A percentile compares a stretch with the other conserved stretches of the same genome.
Evolutionary conservation across 2,329 filamentous ascomycete species (phyloP).

Genomic region (Colletotrichum tamarilloi): DNA sequence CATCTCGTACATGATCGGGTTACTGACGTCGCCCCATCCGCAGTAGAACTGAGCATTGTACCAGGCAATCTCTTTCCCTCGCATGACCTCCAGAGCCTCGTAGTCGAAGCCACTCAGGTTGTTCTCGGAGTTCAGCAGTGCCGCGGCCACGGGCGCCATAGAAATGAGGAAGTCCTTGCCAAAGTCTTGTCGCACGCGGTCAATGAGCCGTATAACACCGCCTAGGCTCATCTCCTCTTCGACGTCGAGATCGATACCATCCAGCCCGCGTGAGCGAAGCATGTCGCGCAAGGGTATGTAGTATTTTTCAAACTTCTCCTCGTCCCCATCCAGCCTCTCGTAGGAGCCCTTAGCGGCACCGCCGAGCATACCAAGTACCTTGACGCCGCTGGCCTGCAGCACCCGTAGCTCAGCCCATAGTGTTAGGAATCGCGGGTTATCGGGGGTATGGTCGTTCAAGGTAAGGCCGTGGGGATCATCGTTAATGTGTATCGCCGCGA

Average conservation of each 20-base stretch:
- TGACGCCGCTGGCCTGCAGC: slow-evolving; percentile 79
- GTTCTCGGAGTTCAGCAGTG: slow-evolving; percentile 62
- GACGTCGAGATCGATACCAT: slow-evolving; percentile 82
- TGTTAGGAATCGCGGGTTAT: slow-evolving; percentile 73
- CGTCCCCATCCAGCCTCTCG: slow-evolving; percentile 63
- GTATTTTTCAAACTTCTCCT: slow-evolving; percentile 75
- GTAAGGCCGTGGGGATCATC: slow-evolving; percentile 72
- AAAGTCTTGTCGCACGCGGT: slow-evolving; percentile 76
- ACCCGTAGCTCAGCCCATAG: slow-evolving; percentile 83
- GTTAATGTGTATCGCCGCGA: slow-evolving; percentile 89
- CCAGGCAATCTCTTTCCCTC: slow-evolving; percentile 77
- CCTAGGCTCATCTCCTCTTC: slow-evolving; percentile 79
- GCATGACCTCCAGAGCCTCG: slow-evolving; percentile 74
- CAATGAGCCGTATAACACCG: slow-evolving; percentile 75
- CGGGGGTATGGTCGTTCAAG: slow-evolving; percentile 82
- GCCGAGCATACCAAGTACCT: slow-evolving; percentile 87
- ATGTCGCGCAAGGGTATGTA: slow-evolving; percentile 77
- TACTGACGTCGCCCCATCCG: slow-evolving; percentile 76
- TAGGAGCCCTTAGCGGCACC: slow-evolving; percentile 85
- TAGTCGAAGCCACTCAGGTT: slow-evolving; percentile 89
- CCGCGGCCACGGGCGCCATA: slow-evolving; percentile 83
- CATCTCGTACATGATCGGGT: slow-evolving; percentile 59
- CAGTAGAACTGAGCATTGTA: slow-evolving; percentile 97
- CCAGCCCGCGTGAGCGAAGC: slow-evolving; percentile 69
- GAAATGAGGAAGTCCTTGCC: slow-evolving; percentile 79